Evolutionary conservation across 192 early-diverging fungal genomes (phyloP).

Genomic region (Coemansia umbellata): DNA sequence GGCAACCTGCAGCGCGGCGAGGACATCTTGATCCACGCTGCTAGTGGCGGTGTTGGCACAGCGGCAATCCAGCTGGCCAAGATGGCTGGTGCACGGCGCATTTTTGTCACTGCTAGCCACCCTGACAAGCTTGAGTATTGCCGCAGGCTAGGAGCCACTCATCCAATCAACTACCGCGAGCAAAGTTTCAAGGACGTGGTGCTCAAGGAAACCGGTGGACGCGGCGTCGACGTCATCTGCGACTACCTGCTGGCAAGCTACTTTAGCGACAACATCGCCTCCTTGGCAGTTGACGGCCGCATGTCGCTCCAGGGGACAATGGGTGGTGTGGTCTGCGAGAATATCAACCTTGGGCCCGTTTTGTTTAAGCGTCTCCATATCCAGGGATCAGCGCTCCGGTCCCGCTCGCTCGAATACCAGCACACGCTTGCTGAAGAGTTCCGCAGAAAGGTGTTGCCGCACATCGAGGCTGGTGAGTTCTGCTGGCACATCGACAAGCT

Average conservation of each 20-base stretch:
- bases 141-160: slow-evolving; percentile 64
- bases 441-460: slow-evolving; percentile 53
- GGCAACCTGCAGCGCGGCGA: slow-evolving; percentile 56
- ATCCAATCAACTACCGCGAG: slow-evolving; percentile 73
- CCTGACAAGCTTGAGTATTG: slow-evolving; percentile 65
- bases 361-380: slow-evolving; percentile 65
- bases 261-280: slow-evolving; percentile 48
- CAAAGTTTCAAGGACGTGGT: slow-evolving; percentile 60
- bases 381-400: slow-evolving; percentile 67
- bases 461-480: slow-evolving; percentile 47
- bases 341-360: slow-evolving; percentile 38
- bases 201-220: slow-evolving; percentile 51
- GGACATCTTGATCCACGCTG: slow-evolving; percentile 76
- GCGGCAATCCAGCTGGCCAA: slow-evolving; percentile 81
- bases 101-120: slow-evolving; percentile 70
- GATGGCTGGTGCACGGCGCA: slow-evolving; percentile 50
- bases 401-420: slow-evolving; percentile 64
- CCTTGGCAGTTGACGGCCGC: slow-evolving; percentile 65
- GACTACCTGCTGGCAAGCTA: slow-evolving; percentile 70
- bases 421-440: slow-evolving; percentile 51
- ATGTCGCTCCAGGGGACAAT: slow-evolving; percentile 71
- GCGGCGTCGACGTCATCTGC: slow-evolving; percentile 70
- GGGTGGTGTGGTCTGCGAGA: slow-evolving; percentile 46
- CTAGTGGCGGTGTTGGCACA: slow-evolving; percentile 69
- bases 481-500: slow-evolving; percentile 56